These are phyloP conservation scores for Spiraea crenata DNA, from an alignment of 331 rosid species.

Conservation along the genomic window DNA sequence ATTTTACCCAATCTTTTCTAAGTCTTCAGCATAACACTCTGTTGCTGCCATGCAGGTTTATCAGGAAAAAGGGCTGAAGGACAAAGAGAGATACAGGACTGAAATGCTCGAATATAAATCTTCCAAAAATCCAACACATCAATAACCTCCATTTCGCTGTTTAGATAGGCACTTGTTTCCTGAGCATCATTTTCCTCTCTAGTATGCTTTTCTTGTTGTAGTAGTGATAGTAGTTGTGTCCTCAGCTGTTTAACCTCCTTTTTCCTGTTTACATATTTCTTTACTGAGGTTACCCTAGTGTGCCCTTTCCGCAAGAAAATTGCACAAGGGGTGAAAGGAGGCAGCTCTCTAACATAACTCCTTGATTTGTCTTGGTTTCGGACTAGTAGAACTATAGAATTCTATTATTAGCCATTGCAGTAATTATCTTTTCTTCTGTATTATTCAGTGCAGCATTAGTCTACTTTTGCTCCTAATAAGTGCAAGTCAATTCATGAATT, in stretches of 20 bases:
- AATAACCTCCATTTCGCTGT: slow-evolving; percentile 28
- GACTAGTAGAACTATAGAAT: neutral
- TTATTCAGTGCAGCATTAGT: too few relatives aligned
- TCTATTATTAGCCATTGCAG: neutral
- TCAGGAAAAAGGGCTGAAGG: slow-evolving; percentile 63
- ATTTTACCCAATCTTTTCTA: neutral
- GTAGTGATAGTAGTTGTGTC: neutral
- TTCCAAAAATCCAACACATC: slow-evolving; percentile 32
- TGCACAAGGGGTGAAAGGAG: slow-evolving; percentile 18
- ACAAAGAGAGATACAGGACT: slow-evolving; percentile 67
- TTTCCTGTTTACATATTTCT: slow-evolving; percentile 10
- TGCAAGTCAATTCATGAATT: slow-evolving; percentile 11
- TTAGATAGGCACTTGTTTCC: slow-evolving; percentile 14
- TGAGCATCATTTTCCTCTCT: slow-evolving; percentile 3
- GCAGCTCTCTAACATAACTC: slow-evolving; percentile 25
- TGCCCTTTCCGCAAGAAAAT: neutral
- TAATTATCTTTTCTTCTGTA: neutral
- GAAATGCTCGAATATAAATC: slow-evolving; percentile 66
- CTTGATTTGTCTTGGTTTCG: neutral
- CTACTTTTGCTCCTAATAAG: neutral
- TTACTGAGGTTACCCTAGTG: neutral
- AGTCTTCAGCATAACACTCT: neutral
- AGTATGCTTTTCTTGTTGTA: slow-evolving; percentile 7
- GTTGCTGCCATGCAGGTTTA: slow-evolving; percentile 51
- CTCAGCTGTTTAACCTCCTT: neutral